These are phyloP conservation scores for Macrolepiota dolichaula DNA, from an alignment of 768 basidiomycete genomes.

Conservation along the genomic window DNA sequence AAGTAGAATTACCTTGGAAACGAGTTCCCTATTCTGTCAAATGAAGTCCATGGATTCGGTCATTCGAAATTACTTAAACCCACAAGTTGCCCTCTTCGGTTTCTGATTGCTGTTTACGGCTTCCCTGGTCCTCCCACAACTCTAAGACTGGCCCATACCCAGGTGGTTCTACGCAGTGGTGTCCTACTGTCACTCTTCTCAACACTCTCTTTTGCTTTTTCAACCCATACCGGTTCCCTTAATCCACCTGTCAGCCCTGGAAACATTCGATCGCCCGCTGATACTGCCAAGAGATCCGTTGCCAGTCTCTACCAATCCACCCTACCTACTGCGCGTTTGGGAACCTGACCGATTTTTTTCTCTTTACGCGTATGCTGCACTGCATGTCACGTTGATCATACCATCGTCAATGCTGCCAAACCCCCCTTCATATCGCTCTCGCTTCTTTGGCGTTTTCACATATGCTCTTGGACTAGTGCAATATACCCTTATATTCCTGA, in stretches of 20 bases:
- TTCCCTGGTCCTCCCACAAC: not conserved
- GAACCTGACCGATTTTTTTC: not conserved
- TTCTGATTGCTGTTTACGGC: not conserved
- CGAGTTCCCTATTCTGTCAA: slow-evolving; percentile 10
- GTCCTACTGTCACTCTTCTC: not conserved
- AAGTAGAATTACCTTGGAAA: slow-evolving; percentile 6
- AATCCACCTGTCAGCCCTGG: not conserved
- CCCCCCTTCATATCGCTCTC: not conserved
- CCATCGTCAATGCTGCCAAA: slow-evolving; percentile 7
- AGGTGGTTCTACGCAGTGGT: not conserved
- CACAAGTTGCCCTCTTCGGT: not conserved
- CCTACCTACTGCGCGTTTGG: not conserved
- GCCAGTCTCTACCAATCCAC: not conserved
- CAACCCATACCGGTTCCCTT: not conserved
- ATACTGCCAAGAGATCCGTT: not conserved
- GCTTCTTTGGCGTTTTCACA: not conserved
- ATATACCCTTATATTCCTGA: not conserved
- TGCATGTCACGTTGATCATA: not conserved
- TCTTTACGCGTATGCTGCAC: not conserved
- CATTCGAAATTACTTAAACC: slow-evolving; percentile 4
- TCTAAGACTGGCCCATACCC: not conserved
- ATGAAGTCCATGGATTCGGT: not conserved
- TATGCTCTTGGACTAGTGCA: not conserved
- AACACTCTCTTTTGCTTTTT: not conserved
- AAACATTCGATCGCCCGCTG: not conserved